A percentile compares a stretch with the other conserved stretches of the same genome.
Evolutionary conservation across 768 basidiomycete genomes (phyloP).

Genomic region (Agaricus sinodeliciosus): DNA sequence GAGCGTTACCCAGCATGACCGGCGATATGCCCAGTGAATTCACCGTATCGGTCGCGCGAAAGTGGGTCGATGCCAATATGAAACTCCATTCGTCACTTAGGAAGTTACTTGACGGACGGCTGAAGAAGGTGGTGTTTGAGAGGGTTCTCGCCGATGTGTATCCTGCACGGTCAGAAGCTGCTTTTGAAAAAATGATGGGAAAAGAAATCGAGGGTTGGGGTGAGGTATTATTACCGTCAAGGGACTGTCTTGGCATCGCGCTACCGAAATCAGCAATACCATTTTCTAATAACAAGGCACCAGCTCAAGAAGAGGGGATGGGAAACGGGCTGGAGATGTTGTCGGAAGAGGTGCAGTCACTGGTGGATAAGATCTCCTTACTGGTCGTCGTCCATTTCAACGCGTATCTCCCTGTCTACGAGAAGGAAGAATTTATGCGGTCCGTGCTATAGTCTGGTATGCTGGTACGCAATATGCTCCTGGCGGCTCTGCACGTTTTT

Average conservation of each 20-base stretch:
- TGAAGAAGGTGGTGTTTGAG: constrained; percentile 58
- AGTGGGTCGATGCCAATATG: constrained; percentile 69
- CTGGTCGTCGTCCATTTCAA: constrained; percentile 70
- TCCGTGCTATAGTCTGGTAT: constrained; percentile 7
- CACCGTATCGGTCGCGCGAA: constrained; percentile 53
- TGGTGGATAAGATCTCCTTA: constrained; percentile 67
- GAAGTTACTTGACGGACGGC: constrained; percentile 51
- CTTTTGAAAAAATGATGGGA: constrained; percentile 10
- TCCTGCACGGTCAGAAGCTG: constrained; percentile 30
- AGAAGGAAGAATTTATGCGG: constrained; percentile 49
- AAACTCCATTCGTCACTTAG: constrained; percentile 52
- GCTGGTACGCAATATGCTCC: neutral
- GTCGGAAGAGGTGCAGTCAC: constrained; percentile 56
- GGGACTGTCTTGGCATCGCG: constrained; percentile 11
- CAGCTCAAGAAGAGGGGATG: constrained; percentile 18
- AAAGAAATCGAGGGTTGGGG: constrained; percentile 8
- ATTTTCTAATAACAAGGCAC: constrained; percentile 4
- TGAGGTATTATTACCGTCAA: constrained; percentile 1
- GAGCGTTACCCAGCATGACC: constrained; percentile 19
- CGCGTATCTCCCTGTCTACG: constrained; percentile 74
- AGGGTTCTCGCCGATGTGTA: constrained; percentile 49
- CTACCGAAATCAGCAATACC: neutral
- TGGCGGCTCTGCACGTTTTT: neutral
- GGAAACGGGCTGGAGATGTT: constrained; percentile 69
- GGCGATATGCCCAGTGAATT: constrained; percentile 40